These are phyloP conservation scores for Aspergillus tamarii DNA, from an alignment of 2,329 filamentous ascomycete species.

Conservation along the genomic window DNA sequence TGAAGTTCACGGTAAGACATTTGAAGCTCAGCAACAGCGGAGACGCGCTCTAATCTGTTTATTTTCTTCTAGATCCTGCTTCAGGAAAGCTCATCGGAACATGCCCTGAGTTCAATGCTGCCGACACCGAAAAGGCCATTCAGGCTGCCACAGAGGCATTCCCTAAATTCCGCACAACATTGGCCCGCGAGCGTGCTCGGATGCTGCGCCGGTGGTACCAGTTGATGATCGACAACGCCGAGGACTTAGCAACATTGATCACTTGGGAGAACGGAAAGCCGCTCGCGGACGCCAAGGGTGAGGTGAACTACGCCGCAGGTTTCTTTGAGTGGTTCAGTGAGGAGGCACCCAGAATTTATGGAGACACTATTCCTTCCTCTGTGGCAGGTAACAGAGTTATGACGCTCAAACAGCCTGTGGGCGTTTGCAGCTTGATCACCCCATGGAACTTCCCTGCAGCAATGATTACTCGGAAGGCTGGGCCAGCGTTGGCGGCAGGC, in stretches of 20 bases:
- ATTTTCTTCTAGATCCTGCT: slow-evolving; percentile 67
- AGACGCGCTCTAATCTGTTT: background rate
- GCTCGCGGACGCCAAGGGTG: slow-evolving; percentile 61
- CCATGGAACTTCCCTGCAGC: slow-evolving; percentile 67
- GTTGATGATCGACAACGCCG: slow-evolving; percentile 66
- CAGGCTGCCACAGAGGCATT: slow-evolving; percentile 76
- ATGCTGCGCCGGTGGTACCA: slow-evolving; percentile 70
- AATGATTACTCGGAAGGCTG: slow-evolving; percentile 57
- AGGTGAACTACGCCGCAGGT: slow-evolving; percentile 60
- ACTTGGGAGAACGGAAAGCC: slow-evolving; percentile 74
- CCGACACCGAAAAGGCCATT: slow-evolving; percentile 82
- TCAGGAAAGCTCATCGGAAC: slow-evolving; percentile 80
- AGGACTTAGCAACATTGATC: slow-evolving; percentile 67
- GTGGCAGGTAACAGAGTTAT: slow-evolving; percentile 64
- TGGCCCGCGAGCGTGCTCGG: slow-evolving; percentile 62
- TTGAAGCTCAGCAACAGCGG: background rate
- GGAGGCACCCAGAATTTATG: slow-evolving; percentile 61
- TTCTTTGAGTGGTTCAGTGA: slow-evolving; percentile 69
- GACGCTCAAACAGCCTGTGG: slow-evolving; percentile 68
- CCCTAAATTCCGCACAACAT: slow-evolving; percentile 62
- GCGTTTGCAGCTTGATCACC: slow-evolving; percentile 69
- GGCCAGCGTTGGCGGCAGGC: slow-evolving; percentile 77
- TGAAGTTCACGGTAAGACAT: slow-evolving; percentile 68
- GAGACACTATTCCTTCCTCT: slow-evolving; percentile 64
- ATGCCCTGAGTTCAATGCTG: slow-evolving; percentile 75